Evolutionary conservation across 768 basidiomycete genomes (phyloP).

Genomic region (Leucosporidium creatinivorum): DNA sequence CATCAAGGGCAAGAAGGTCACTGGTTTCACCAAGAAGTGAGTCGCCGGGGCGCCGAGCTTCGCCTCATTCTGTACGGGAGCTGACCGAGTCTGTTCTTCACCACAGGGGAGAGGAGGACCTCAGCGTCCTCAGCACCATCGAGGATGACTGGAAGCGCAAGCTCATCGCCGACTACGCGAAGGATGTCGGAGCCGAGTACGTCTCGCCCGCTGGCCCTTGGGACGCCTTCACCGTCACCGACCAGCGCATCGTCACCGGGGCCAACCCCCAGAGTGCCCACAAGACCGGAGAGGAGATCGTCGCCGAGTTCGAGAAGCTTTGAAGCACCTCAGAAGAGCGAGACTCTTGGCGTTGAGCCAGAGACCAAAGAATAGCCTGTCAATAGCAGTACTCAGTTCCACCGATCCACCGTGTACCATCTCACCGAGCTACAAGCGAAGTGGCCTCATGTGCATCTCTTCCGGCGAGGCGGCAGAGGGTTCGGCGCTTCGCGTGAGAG

Average conservation of each 20-base stretch:
- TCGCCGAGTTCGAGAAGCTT: not conserved
- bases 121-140: not conserved
- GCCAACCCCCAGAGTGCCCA: not conserved
- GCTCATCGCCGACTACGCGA: not conserved
- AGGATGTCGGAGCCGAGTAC: not conserved
- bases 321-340: not conserved
- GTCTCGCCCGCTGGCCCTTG: not conserved
- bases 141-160: not conserved
- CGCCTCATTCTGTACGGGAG: no score
- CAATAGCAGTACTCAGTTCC: no score
- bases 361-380: no score
- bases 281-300: not conserved
- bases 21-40: not conserved
- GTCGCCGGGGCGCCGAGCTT: no score
- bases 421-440: no score
- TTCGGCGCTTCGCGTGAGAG: no score
- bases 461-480: no score
- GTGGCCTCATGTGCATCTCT: no score
- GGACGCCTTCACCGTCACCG: not conserved
- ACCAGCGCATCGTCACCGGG: not conserved
- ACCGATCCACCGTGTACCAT: no score
- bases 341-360: no score
- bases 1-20: slow-evolving; percentile 3
- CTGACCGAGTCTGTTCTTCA: no score
- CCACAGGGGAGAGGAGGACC: not conserved